Evolutionary conservation across 768 basidiomycete species (phyloP).

Genomic region (Calocybe gangraenosa): DNA sequence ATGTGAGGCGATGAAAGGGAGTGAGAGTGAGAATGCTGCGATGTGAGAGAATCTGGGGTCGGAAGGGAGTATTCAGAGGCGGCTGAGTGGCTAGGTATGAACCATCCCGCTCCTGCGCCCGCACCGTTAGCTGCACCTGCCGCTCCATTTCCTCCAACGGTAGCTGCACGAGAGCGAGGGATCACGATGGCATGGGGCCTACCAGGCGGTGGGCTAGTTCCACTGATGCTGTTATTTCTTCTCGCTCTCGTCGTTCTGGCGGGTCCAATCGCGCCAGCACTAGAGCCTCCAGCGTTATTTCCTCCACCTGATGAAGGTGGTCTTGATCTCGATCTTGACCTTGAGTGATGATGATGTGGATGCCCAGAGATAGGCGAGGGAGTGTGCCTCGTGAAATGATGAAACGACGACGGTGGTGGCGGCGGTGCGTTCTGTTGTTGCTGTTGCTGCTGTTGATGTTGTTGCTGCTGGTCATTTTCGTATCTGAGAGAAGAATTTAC

Average conservation of each 20-base stretch:
- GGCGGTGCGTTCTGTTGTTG: constrained; percentile 13
- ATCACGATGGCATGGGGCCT: constrained; percentile 72
- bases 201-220: constrained; percentile 47
- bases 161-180: constrained; percentile 29
- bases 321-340: constrained; percentile 46
- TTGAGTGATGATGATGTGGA: constrained; percentile 17
- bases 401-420: constrained; percentile 29
- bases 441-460: constrained; percentile 7
- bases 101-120: constrained; percentile 23
- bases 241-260: constrained; percentile 52
- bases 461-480: constrained; percentile 36
- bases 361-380: constrained; percentile 25
- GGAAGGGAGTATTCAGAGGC: constrained; percentile 34
- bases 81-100: constrained; percentile 20
- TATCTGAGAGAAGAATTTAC: constrained; percentile 50
- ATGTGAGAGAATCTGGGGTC: constrained; percentile 35
- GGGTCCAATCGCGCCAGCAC: constrained; percentile 38
- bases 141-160: constrained; percentile 15
- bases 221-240: constrained; percentile 57
- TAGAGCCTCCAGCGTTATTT: background rate
- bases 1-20: constrained; percentile 20
- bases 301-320: constrained; percentile 19
- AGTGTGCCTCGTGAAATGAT: constrained; percentile 27
- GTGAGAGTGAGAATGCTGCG: constrained; percentile 28
- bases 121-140: constrained; percentile 11